Percentiles rank a stretch among this genome's conserved stretches.
Evolutionary conservation across 345 rosid genomes (phyloP).

Genomic region (Balakata baccata): DNA sequence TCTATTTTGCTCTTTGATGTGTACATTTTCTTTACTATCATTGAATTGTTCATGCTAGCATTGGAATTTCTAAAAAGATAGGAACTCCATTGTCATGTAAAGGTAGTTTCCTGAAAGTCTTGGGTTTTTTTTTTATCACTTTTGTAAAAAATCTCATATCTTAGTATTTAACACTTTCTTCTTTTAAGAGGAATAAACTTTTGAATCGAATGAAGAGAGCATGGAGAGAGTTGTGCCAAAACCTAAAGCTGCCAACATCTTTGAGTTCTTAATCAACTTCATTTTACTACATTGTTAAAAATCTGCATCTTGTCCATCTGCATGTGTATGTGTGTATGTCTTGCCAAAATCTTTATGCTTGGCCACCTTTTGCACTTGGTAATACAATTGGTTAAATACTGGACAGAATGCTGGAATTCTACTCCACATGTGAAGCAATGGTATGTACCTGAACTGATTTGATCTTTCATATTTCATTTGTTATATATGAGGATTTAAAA

Average conservation of each 20-base stretch:
- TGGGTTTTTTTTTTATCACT: neutral
- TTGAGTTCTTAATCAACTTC: neutral
- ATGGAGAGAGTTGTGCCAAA: neutral
- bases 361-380: slow-evolving; percentile 5
- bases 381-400: slow-evolving; percentile 21
- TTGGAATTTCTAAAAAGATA: neutral
- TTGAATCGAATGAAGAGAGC: neutral
- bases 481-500: slow-evolving; percentile 3
- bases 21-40: neutral
- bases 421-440: slow-evolving; percentile 76
- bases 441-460: slow-evolving; percentile 37
- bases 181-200: neutral
- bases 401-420: slow-evolving; percentile 78
- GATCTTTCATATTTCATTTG: neutral
- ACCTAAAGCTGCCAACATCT: neutral
- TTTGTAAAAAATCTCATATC: neutral
- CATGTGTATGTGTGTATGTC: neutral
- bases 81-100: neutral
- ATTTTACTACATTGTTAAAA: neutral
- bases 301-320: neutral
- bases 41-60: neutral
- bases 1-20: neutral
- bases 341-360: slow-evolving; percentile 8
- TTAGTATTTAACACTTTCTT: neutral
- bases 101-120: neutral